Base-by-base conservation (phyloP, 2,329 filamentous ascomycete genomes). In the Diaporthe sp. region DNA sequence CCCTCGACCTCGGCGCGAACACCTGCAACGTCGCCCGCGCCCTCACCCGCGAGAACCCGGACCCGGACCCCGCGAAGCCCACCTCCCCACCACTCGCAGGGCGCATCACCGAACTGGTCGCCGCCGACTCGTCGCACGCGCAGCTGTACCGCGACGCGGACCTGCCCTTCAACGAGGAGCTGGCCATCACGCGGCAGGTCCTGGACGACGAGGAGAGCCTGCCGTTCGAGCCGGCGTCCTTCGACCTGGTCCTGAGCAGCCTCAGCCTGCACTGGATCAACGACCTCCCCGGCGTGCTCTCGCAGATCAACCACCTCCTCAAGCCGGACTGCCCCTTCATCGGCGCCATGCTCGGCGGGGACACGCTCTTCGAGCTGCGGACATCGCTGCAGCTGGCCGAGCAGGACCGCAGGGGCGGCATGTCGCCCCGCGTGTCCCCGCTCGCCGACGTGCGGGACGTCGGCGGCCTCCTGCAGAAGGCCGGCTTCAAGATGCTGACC, bases 191-290 rank as follows among this genome's bases (percentile, higher is more conserved):
- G 4, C 92, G 96, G 25, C 89, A 94, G 55, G 92, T 98, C 6
- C 87, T 98, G n/a, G 85, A 89, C 0, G 91, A 94, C 78, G 92
- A 94, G 70, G 92, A 96, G 83, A 89, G 90, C 3, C 86, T 98
- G 0, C 95, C 95, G 0, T 98, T 93, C 82, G 90, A 91, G 65
- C 86, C 94, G 6, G 90, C 92, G 78, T 92, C 93, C 4, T 98
- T 98, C 83, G 96, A 98, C 82, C 92, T 98, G 8, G 94, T 98
- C 15, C 87, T 99, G 77, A 98, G 95, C 82, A 98, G 94, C 74
- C 86, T 98, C 75, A 96, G 94, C 75, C 88, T 99, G 82, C 97
- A 99, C 85, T 99, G 97, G 97, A 94, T 98, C 88, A 99, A 99
- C 83, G 95, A 99, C 83, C 90, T 99, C 7, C 97, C 97, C 0